Base-by-base conservation (phyloP, 306 rosid species). In the Nissolia schottii region DNA sequence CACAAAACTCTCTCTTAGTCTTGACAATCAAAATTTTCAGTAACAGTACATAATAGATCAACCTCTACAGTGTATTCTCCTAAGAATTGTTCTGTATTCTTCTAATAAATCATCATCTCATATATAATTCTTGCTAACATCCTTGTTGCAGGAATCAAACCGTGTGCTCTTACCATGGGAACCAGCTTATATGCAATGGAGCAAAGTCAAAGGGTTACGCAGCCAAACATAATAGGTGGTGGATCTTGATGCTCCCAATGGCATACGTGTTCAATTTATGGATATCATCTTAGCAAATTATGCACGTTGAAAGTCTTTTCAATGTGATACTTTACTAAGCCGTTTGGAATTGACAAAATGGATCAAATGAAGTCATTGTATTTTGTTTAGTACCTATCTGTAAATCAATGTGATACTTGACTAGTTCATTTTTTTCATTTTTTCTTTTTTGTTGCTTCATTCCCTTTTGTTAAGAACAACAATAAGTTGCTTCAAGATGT, bases 141-240 rank as follows among this genome's bases (percentile, higher is more conserved):
- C 58, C 38, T 48, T 67, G 43, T 19, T 50, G 23, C 43, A 88
- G 87, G 85, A 86, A 85, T 40, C 85, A 85, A 60, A 82, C 85
- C 3, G 63, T 85, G 41, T 83, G 83, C 74, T 67, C 84, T 12
- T 75, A 76, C 31, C 80, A 83, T 46, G 85, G 77, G 25, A 77
- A 78, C 40, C 68, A 76, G 70, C 74, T 61, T 61, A 67, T 11
- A 43, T 89, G 92, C 32, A 81, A 65, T 50, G 49, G 18, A 76
- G 74, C 85, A 18, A 72, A 65, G 37, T 77, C 85, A 18, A 72
- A 65, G 37, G 73, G 73, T 10, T 65, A 66, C 16, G 55, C 20
- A 61, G 67, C 66, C 68, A 12, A 41, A 57, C 71, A 82, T 34
- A 82, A 71, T 14, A 71, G 53, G 38, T 66, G 87, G 84, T 85